A percentile compares a stretch with the other conserved stretches of the same genome.
Conservation (phyloP, 2,329 filamentous ascomycete genomes). For the Xylaria sp. region DNA sequence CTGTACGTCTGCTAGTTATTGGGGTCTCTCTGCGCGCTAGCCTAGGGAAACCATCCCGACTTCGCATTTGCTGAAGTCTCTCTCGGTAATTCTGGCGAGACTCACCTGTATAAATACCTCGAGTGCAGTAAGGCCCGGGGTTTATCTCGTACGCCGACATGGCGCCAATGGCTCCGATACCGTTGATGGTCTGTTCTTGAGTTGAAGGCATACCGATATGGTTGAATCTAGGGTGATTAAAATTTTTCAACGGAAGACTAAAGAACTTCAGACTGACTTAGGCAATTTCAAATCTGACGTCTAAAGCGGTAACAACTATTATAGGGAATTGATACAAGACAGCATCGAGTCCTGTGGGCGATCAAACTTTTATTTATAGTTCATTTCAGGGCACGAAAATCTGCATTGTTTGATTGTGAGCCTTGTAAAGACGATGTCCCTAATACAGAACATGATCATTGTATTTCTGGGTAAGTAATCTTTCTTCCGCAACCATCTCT, state of each 20-base stretch:
- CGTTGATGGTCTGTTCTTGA: neutral
- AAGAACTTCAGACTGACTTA: conserved; percentile 2
- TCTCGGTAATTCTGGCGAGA: conserved; percentile 35
- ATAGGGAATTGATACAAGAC: neutral
- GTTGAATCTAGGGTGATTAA: neutral
- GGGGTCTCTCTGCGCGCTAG: neutral
- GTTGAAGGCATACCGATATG: conserved; percentile 17
- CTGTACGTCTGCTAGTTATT: neutral
- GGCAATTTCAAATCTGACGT: conserved; percentile 1
- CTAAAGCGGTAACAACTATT: neutral
- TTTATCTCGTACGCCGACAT: neutral
- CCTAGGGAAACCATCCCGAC: neutral
- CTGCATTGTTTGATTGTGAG: no score
- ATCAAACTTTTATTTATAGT: conserved; percentile 14
- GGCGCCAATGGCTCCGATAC: neutral
- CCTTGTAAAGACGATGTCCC: no score
- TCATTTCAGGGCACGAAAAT: no score
- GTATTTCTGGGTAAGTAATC: no score
- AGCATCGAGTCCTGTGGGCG: neutral
- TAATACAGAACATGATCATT: no score
- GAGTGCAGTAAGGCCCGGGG: neutral
- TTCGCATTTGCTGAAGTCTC: conserved; percentile 32
- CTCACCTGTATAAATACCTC: conserved; percentile 40
- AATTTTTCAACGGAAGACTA: neutral
- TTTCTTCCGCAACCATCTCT: no score